Base-by-base conservation (phyloP, 1,284 basidiomycete genomes). In the Tylopilus sp. region DNA sequence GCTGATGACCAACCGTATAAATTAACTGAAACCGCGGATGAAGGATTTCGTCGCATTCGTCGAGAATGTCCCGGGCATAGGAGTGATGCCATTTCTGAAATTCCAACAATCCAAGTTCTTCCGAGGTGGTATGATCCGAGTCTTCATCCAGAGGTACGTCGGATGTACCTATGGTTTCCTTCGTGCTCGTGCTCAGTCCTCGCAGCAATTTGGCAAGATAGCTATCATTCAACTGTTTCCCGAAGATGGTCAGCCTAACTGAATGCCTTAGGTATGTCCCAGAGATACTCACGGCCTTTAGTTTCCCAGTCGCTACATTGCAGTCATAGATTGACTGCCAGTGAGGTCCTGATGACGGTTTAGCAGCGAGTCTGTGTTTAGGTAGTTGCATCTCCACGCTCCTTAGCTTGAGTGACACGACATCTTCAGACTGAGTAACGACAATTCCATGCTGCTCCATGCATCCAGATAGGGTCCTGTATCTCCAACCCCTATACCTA, bases 381-480 rank as follows among this genome's bases (percentile, higher is more conserved):
- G 83, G 29, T 8, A 64, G 24, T 41, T 64, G 63, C 10, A 24
- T 58, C 41, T 67, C 66, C 47, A 60, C 58, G 26, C 41, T 57
- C 57, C 58, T 53, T 9, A 67, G 36, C 51, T 62, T 63, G 57
- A 61, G 83, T 0, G 85, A 86, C 6, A 87, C 77, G 7, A 86
- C 79, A 58, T 87, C 84, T 61, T 87, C 85, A 0, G 84, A 85
- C 62, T 86, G 84, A 12, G 75, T 74, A 4, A 87, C 70, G 4
- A 85, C 68, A 29, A 87, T 69, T 0, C 85, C 85, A 16, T 80
- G 74, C 47, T 69, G 5, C 4, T 72, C 64, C 58, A 77, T 74
- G 66, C 85, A 86, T 36, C 76, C 70, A 51, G 77, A 63, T 64
- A 80, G 81, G 32, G 85, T 62, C 7, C 54, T 51, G 16, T 58